Evolutionary conservation across 2,329 filamentous ascomycete species (phyloP), one percentile per base, ranked within the genome.

Genomic region (Pseudocercospora macadamiae): DNA sequence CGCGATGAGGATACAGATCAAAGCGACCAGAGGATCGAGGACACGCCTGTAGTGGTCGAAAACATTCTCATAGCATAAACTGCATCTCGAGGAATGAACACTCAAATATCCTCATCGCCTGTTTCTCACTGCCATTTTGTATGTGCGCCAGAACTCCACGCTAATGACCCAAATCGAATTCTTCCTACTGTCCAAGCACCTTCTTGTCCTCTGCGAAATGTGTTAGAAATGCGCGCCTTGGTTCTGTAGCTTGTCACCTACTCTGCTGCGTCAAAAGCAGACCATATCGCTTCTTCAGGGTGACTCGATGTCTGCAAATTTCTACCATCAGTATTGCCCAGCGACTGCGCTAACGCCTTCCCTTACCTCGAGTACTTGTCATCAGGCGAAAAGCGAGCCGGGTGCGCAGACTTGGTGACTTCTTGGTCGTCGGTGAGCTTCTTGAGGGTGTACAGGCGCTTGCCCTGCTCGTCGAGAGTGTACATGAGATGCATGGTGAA

Each of bases 361-460:
- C 2, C 77, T 52, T 74, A 86, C 83, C 85, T 82, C 72, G 92
- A 96, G 85, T 96, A 97, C 83, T 97, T 96, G 83, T 99, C 95
- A 79, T 99, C 95, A 64, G 95, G 95, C 47, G 91, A 96, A 83
- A 97, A 99, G 68, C 95, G 86, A 42, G 95, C 95, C 47, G 95
- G 93, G 80, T 97, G 93, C 57, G 95, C 95, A 54, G 90, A 95
- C 83, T 96, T 96, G 76, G 93, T 96, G 73, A 97, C 91, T 74
- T 92, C 86, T 73, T 89, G 89, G 69, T 14, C 25, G 12, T 87
- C 83, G 62, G 81, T 70, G 68, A 96, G 86, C 82, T 97, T 97
- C 81, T 97, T 93, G 66, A 97, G 86, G 48, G 95, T 97, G 84
- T 97, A 99, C 71, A 89, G 80, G 76, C 93, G 91, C 82, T 91